Percentiles rank a stretch among this genome's conserved stretches.
phyloP scores from a whole-genome alignment of 2,329 filamentous ascomycete species.

The Lasiodiplodia hormozganensis region DNA sequence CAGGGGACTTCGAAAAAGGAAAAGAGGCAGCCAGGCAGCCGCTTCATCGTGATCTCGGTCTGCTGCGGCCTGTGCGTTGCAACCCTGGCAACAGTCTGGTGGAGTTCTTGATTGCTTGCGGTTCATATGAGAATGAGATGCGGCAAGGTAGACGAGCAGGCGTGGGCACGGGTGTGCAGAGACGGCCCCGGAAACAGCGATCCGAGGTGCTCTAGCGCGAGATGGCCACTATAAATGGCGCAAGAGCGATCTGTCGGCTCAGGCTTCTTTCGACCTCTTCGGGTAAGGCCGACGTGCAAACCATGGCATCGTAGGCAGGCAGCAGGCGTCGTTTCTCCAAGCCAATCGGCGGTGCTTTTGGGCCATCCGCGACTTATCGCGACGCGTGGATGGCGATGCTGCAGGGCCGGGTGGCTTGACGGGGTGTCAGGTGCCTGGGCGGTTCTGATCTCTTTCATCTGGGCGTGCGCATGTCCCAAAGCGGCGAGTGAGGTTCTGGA shows the following conservation, averaged over 20 bases:
- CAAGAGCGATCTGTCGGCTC: not conserved
- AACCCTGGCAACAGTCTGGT: not conserved
- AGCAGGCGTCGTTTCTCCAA: too few species aligned
- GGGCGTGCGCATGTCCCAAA: not conserved
- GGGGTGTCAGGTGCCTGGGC: not conserved
- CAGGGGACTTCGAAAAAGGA: slow-evolving; percentile 17
- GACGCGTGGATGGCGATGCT: not conserved
- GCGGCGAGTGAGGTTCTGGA: not conserved
- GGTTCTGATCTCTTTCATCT: not conserved
- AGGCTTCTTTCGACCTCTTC: not conserved
- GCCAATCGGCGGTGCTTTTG: too few species aligned
- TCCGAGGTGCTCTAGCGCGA: not conserved
- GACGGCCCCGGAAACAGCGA: not conserved
- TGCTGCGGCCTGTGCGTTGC: not conserved
- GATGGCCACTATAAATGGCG: not conserved
- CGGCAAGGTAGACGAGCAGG: not conserved
- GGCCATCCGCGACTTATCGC: not conserved
- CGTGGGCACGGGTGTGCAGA: not conserved
- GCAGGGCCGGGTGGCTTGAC: not conserved
- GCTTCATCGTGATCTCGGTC: slow-evolving; percentile 5
- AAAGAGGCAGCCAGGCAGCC: not conserved
- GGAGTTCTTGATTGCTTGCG: not conserved
- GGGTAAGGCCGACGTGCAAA: not conserved
- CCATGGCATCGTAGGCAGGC: not conserved
- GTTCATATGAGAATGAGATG: not conserved